Evolutionary conservation across 1,284 basidiomycete species (phyloP).

Genomic region (Ganoderma lingzhi): DNA sequence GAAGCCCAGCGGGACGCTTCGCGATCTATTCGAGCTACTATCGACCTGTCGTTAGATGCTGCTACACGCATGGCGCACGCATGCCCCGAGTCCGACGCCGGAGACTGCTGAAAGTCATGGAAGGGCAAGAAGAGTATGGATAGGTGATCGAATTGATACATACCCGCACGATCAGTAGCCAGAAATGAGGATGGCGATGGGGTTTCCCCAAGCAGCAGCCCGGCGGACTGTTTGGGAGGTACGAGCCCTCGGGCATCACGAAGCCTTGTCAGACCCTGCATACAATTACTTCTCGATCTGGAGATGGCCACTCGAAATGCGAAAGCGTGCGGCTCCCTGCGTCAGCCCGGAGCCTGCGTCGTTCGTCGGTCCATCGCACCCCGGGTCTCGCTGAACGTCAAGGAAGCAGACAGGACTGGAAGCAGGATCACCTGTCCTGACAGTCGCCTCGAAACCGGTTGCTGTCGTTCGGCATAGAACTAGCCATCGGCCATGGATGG

Average conservation of each 20-base stretch:
- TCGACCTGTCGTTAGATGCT: not conserved
- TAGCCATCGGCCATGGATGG: not conserved
- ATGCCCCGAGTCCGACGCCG: conserved; percentile 2
- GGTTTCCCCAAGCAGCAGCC: not conserved
- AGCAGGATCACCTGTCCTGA: conserved; percentile 1
- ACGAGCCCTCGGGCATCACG: not conserved
- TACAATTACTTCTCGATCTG: not conserved
- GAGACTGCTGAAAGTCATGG: conserved; percentile 1
- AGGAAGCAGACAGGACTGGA: not conserved
- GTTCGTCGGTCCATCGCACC: not conserved
- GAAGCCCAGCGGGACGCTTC: not conserved
- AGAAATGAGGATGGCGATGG: not conserved
- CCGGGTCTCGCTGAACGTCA: not conserved
- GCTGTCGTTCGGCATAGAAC: not conserved
- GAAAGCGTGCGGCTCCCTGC: not conserved
- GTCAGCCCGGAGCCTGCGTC: not conserved
- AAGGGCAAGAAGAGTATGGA: not conserved
- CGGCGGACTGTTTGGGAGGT: not conserved
- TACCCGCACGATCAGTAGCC: not conserved
- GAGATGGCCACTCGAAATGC: not conserved
- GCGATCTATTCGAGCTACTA: not conserved
- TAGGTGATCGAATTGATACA: conserved; percentile 6
- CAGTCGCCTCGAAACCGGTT: not conserved
- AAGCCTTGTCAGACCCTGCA: not conserved
- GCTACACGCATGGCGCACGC: not conserved